Conservation (phyloP, 2,329 filamentous ascomycete species). For the Fusarium chaquense region DNA sequence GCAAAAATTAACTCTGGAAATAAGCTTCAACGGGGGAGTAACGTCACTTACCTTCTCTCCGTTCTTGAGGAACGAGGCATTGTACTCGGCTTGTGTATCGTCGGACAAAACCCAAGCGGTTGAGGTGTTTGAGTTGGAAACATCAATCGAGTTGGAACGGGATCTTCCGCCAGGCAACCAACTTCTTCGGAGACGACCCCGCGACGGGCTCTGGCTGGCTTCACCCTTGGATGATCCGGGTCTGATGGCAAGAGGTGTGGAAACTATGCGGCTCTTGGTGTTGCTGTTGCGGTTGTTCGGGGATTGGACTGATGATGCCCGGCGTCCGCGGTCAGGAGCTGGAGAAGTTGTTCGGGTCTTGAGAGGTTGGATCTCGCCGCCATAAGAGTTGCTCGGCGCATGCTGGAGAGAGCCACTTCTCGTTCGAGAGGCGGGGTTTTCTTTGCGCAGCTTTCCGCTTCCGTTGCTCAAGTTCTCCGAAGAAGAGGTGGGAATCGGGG, state of each 20-base stretch:
- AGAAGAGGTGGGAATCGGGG: conserved; percentile 25
- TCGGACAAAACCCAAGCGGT: conserved; percentile 69
- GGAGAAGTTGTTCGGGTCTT: conserved; percentile 50
- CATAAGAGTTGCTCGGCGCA: conserved; percentile 17
- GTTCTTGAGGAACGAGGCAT: conserved; percentile 62
- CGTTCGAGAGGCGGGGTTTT: conserved; percentile 45
- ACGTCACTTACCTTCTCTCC: conserved; percentile 64
- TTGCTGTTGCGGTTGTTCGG: conserved; percentile 43
- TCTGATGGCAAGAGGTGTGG: conserved; percentile 49
- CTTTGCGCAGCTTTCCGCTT: conserved; percentile 51
- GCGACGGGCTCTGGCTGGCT: conserved; percentile 59
- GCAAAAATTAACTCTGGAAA: conserved; percentile 32
- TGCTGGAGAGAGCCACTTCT: conserved; percentile 53
- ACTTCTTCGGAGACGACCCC: conserved; percentile 63
- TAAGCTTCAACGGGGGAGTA: conserved; percentile 16
- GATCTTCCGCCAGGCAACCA: conserved; percentile 67
- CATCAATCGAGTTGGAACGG: conserved; percentile 62
- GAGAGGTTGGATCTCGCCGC: conserved; percentile 37
- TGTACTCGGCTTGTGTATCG: conserved; percentile 67
- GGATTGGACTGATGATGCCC: conserved; percentile 64
- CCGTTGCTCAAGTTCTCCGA: conserved; percentile 37
- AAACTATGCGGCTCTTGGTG: conserved; percentile 51
- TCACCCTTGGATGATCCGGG: conserved; percentile 45
- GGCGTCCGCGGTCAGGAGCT: conserved; percentile 55
- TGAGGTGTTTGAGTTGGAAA: conserved; percentile 36